Conservation (phyloP, 768 basidiomycete species). For the Suillus clintonianus region DNA sequence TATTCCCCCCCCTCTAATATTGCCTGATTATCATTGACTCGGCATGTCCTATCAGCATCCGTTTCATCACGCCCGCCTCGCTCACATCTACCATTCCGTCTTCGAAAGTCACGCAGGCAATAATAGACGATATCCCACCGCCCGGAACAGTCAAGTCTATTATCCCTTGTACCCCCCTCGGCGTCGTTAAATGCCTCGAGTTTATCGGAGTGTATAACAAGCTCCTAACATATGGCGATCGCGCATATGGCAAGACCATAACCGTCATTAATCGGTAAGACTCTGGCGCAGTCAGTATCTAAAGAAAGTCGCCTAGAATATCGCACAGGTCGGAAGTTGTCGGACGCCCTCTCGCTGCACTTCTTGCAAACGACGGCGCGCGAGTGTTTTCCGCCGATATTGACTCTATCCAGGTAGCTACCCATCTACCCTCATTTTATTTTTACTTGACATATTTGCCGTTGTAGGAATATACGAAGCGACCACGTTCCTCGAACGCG, state of each 20-base stretch:
- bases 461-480: conserved; percentile 86
- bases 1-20: background rate
- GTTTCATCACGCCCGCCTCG: conserved; percentile 82
- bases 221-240: conserved; percentile 90
- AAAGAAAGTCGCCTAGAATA: conserved; percentile 1
- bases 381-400: conserved; percentile 95
- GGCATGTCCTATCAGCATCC: conserved; percentile 53
- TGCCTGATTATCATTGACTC: background rate
- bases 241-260: conserved; percentile 90
- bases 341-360: conserved; percentile 92
- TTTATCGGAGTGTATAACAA: conserved; percentile 90
- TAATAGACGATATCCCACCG: conserved; percentile 65
- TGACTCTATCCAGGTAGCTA: conserved; percentile 79
- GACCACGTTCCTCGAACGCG: conserved; percentile 53
- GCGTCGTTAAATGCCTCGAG: conserved; percentile 94
- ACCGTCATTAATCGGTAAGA: conserved; percentile 91
- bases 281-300: background rate
- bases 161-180: conserved; percentile 95
- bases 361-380: conserved; percentile 95
- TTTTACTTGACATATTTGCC: conserved; percentile 5
- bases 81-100: conserved; percentile 51
- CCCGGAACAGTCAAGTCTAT: conserved; percentile 92
- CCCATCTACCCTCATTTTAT: background rate
- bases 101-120: conserved; percentile 27
- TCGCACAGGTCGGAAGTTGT: conserved; percentile 89